These are phyloP conservation scores for Linnemannia hyalina DNA, from an alignment of 192 early-diverging fungal species.

Conservation along the genomic window DNA sequence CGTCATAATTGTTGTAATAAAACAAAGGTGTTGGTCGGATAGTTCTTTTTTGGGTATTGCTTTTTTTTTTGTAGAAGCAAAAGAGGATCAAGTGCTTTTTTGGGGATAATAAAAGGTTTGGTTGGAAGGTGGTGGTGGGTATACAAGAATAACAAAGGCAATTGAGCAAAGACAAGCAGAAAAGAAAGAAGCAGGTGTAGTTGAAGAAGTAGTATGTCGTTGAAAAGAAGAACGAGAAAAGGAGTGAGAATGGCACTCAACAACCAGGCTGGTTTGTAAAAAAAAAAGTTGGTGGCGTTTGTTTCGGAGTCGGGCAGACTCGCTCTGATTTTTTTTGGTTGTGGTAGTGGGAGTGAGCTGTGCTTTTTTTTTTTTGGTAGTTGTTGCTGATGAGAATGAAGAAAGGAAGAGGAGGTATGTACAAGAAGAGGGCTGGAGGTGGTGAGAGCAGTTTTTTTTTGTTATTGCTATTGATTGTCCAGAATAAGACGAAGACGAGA, in stretches of 20 bases:
- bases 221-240: background rate
- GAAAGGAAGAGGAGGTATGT: background rate
- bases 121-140: slow-evolving; percentile 2
- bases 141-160: background rate
- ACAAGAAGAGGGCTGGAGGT: background rate
- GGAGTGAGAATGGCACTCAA: background rate
- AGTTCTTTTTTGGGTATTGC: background rate
- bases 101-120: no score
- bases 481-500: background rate
- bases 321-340: background rate
- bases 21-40: background rate
- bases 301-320: background rate
- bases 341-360: background rate
- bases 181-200: background rate
- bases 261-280: background rate
- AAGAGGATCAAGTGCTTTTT: background rate
- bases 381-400: background rate
- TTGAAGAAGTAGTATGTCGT: background rate
- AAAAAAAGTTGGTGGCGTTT: background rate
- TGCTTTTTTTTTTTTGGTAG: background rate
- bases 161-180: background rate
- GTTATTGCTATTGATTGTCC: background rate
- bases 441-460: background rate
- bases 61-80: background rate
- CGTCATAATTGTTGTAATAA: slow-evolving; percentile 26